Percentiles rank a stretch among this genome's conserved stretches.
These are phyloP conservation scores for Entophlyctis luteolus DNA, from an alignment of 192 early-diverging fungal genomes.

Conservation along the genomic window DNA sequence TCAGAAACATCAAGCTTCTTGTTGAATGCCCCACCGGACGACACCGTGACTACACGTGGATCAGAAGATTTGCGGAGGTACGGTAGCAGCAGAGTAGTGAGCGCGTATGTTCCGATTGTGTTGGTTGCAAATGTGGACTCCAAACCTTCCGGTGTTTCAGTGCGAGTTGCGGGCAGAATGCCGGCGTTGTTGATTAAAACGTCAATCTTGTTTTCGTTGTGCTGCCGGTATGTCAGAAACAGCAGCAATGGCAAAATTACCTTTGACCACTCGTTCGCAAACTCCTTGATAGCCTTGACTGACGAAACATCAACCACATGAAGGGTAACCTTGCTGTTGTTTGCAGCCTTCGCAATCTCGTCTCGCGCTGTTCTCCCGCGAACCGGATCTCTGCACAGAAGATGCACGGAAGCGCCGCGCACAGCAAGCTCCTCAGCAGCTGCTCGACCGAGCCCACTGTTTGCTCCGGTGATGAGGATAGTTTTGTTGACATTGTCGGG, in stretches of 20 bases:
- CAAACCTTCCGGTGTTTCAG: constrained; percentile 24
- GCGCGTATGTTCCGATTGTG: constrained; percentile 19
- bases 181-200: constrained; percentile 42
- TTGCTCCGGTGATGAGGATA: constrained; percentile 15
- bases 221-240: too few relatives aligned
- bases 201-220: too few relatives aligned
- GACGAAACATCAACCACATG: neutral
- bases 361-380: neutral
- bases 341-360: neutral
- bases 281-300: neutral
- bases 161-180: constrained; percentile 6
- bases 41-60: constrained; percentile 18
- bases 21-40: constrained; percentile 32
- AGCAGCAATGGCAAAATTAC: neutral
- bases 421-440: constrained; percentile 2
- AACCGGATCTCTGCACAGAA: constrained; percentile 1
- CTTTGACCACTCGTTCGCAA: constrained; percentile 1
- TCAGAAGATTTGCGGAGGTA: neutral
- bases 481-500: neutral
- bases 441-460: constrained; percentile 1
- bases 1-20: constrained; percentile 3
- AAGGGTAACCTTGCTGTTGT: neutral
- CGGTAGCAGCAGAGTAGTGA: constrained; percentile 30
- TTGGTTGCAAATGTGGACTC: constrained; percentile 30
- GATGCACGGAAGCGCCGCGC: constrained; percentile 3